Evolutionary conservation across 2,329 filamentous ascomycete genomes (phyloP), one percentile per base, ranked within the genome.

Genomic region (Orbilia brochopaga): DNA sequence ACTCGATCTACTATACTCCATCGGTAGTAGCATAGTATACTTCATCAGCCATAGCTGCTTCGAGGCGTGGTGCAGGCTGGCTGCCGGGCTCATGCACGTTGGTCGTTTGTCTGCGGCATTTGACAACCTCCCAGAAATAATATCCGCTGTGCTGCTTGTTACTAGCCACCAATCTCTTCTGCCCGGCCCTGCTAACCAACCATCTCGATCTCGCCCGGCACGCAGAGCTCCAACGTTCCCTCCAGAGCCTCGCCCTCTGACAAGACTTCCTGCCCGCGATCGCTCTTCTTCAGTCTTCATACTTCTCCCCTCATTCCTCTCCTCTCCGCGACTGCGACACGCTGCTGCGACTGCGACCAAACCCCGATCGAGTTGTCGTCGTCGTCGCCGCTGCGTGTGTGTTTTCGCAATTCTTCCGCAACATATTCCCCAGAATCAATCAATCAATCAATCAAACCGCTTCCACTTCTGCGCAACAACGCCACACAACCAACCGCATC

Each of bases 71-170:
- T 56, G 54, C 55, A 60, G 67, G 55, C 27, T 32, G 27, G 60
- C 67, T 57, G 60, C 23, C 19, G 23, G 19, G 8, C 55, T 61
- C 42, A 65, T 72, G 67, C 67, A 72, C 59, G 67, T 50, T 72
- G 54, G 64, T 72, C 60, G 67, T 72, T 72, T 72, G 67, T 72
- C 67, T 72, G 67, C 67, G 67, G 67, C 67, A 72, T 72, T 72
- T 72, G 54, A 66, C 62, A 51, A 42, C 63, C 6, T 51, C 17
- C 46, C 24, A 55, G 23, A 27, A 50, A 50, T 46, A 60, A 32
- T 50, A 51, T 37, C 32, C 17, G 42, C 44, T 24, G 17, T 30
- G 44, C 48, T 19, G 46, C 35, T 35, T 27, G 55, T 35, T 51
- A 37, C 44, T 24, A 51, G 13, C 51, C 58, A 70, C 66, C 66